Conservation (phyloP, 73 alveolate species). For the Diophrys appendiculata region DNA sequence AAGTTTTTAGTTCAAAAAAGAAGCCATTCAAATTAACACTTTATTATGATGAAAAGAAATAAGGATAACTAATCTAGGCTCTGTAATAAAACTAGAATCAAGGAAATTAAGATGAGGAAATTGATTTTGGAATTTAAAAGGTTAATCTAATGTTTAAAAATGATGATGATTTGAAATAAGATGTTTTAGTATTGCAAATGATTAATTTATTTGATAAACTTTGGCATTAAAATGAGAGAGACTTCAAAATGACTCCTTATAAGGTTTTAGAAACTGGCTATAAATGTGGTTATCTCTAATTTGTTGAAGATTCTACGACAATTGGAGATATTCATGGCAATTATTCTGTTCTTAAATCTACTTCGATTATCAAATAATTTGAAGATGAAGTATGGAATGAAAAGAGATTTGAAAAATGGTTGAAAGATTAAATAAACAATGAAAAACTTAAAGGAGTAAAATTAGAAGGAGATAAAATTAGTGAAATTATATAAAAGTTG, state of each 20-base stretch:
- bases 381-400: slow-evolving; percentile 42
- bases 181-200: slow-evolving; percentile 81
- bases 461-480: no score
- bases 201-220: slow-evolving; percentile 82
- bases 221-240: slow-evolving; percentile 78
- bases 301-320: slow-evolving; percentile 74
- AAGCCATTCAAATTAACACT: slow-evolving; percentile 45
- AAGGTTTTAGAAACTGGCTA: slow-evolving; percentile 85
- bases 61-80: slow-evolving; percentile 36
- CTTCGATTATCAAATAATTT: slow-evolving; percentile 60
- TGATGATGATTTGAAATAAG: slow-evolving; percentile 90
- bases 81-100: slow-evolving; percentile 59
- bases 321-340: slow-evolving; percentile 79
- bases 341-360: slow-evolving; percentile 63
- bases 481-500: no score
- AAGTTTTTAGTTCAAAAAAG: slow-evolving; percentile 56
- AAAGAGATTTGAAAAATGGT: not conserved
- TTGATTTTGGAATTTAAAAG: slow-evolving; percentile 11
- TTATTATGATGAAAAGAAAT: slow-evolving; percentile 2
- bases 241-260: slow-evolving; percentile 78
- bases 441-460: no score
- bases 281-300: slow-evolving; percentile 93
- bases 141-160: slow-evolving; percentile 72
- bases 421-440: no score
- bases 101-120: slow-evolving; percentile 3